Base-by-base conservation (phyloP, 2,329 filamentous ascomycete genomes). In the Cercospora sp. region DNA sequence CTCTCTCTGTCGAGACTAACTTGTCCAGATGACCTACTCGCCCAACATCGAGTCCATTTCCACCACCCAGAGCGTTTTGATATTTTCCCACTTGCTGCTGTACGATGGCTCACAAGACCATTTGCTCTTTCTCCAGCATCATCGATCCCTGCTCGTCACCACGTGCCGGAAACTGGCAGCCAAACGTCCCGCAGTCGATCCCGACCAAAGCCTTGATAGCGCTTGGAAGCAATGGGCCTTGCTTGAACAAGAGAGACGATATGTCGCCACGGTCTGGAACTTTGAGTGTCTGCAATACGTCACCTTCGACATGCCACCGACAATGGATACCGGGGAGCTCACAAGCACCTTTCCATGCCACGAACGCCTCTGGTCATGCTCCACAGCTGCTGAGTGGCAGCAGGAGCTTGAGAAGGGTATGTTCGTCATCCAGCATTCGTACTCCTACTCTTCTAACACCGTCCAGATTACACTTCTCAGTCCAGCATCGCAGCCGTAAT, bases 211-310 rank as follows among this genome's bases (percentile, higher is more conserved):
- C 16, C 18, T 63, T 16, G 60, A 53, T 26, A 48, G 36, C 30
- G 60, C 60, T n/a, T 63, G 60, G 60, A 63, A 36, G 26, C 60
- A 63, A 33, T 63, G 60, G 60, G 40, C 26, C 23, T 40, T 60
- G 36, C 20, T 33, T n/a, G 63, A 65, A 28, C 63, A 65, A 31
- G 63, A 65, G 40, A 57, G 63, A 13, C 53, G 63, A 60, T 65
- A 60, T 36, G 48, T 65, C 3, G 58, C 57, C 26, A 30, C 58
- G 9, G 36, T 51, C 26, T 65, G 63, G 63, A 33, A 51, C 30
- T 65, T 65, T 18, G 63, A 65, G 18, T 65, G 63, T 5, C 40
- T 65, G 42, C 57, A 51, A 36, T 65, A 65, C 33, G 55, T 65
- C 6, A 60, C 55, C n/a, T 65, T 60, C n/a, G 63, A 60, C n/a